Conservation (phyloP, 805 yeast species). For the Candida loeiensis region DNA sequence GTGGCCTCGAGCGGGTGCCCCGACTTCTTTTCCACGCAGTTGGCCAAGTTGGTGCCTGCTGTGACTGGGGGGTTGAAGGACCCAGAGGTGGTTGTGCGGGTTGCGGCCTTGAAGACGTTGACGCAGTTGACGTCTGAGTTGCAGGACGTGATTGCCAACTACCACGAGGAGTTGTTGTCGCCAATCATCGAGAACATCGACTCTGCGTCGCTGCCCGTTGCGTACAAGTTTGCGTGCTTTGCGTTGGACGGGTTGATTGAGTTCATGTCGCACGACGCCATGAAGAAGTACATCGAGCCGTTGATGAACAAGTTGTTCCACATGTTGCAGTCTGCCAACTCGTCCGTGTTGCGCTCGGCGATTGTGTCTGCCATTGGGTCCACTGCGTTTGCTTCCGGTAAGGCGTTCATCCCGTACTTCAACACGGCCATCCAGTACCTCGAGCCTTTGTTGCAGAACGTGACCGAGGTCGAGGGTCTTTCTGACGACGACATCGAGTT, state of each 20-base stretch:
- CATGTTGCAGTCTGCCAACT: conserved; percentile 72
- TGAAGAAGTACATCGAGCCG: conserved; percentile 76
- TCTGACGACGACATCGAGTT: conserved; percentile 87
- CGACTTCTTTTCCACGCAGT: conserved; percentile 76
- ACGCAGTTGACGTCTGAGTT: conserved; percentile 76
- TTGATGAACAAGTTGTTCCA: conserved; percentile 85
- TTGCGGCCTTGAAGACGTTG: conserved; percentile 81
- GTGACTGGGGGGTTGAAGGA: conserved; percentile 77
- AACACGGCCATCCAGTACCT: conserved; percentile 73
- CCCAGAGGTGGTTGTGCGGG: conserved; percentile 66
- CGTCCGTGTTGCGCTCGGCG: conserved; percentile 71
- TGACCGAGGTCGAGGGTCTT: conserved; percentile 68
- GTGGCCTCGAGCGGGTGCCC: conserved; percentile 91
- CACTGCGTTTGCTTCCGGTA: conserved; percentile 93
- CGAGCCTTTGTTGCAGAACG: conserved; percentile 74
- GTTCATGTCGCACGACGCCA: conserved; percentile 83
- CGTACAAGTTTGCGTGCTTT: conserved; percentile 85
- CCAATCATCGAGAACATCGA: conserved; percentile 84
- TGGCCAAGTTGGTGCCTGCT: conserved; percentile 68
- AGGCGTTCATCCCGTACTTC: conserved; percentile 81
- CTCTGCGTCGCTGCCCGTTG: conserved; percentile 73
- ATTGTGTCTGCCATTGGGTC: conserved; percentile 96
- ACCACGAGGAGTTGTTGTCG: conserved; percentile 80
- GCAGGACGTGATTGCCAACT: conserved; percentile 79
- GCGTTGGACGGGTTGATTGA: conserved; percentile 92